phyloP scores from a whole-genome alignment of 2,329 filamentous ascomycete species.

The Cladosporium sp. region DNA sequence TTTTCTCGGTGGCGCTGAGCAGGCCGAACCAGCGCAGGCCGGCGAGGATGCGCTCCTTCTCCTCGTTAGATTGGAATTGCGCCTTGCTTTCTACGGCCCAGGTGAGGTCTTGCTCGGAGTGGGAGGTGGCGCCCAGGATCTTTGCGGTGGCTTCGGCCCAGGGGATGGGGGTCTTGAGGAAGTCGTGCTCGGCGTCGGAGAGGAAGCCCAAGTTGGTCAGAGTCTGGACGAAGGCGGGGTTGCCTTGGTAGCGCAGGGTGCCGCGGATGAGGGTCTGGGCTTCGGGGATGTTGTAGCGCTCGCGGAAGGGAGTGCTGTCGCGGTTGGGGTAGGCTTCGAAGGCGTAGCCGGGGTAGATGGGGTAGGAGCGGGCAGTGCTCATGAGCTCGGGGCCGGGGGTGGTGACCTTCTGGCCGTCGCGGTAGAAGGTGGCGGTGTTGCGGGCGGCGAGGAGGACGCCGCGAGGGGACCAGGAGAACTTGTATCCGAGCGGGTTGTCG shows the following conservation, averaged over 20 bases:
- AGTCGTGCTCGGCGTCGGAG: conserved; percentile 60
- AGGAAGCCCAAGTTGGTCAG: conserved; percentile 91
- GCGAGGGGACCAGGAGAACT: conserved; percentile 72
- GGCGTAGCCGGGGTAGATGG: conserved; percentile 80
- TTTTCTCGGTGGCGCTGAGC: conserved; percentile 64
- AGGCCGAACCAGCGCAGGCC: conserved; percentile 69
- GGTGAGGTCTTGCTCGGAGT: conserved; percentile 58
- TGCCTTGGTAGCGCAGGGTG: conserved; percentile 81
- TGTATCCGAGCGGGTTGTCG: conserved; percentile 89
- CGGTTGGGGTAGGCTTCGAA: conserved; percentile 93
- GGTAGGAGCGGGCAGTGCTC: conserved; percentile 82
- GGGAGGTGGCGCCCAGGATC: conserved; percentile 65
- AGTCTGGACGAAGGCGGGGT: conserved; percentile 82
- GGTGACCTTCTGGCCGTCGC: conserved; percentile 67
- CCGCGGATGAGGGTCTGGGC: conserved; percentile 80
- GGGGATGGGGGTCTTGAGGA: conserved; percentile 57
- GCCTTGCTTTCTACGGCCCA: conserved; percentile 71
- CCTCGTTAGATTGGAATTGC: conserved; percentile 62
- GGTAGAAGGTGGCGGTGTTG: conserved; percentile 78
- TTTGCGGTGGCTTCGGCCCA: conserved; percentile 84
- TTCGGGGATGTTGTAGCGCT: conserved; percentile 89
- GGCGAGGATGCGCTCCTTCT: conserved; percentile 64
- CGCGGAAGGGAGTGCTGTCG: conserved; percentile 79
- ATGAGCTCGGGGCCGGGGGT: conserved; percentile 54
- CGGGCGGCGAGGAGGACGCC: conserved; percentile 83